Percentiles rank a stretch among this genome's conserved stretches.
Evolutionary conservation across 192 early-diverging fungal genomes (phyloP).

Genomic region (Coemansia asiatica): DNA sequence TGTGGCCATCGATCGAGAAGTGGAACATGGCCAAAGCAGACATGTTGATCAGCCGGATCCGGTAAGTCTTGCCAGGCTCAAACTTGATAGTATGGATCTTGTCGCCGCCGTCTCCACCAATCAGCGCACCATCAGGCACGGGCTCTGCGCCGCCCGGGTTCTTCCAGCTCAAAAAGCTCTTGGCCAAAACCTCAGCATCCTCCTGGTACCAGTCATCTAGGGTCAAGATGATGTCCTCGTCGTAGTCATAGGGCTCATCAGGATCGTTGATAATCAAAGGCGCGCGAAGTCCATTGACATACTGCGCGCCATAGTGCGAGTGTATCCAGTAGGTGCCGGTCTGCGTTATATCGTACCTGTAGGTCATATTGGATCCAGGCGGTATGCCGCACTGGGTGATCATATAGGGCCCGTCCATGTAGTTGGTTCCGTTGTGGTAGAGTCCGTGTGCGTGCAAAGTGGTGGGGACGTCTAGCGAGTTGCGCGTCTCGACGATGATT

Average conservation of each 20-base stretch:
- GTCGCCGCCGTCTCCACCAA: constrained; percentile 60
- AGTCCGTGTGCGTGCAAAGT: constrained; percentile 77
- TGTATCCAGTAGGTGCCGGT: constrained; percentile 88
- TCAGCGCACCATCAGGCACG: constrained; percentile 65
- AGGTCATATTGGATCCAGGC: constrained; percentile 64
- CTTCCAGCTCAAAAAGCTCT: constrained; percentile 62
- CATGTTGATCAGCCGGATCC: constrained; percentile 82
- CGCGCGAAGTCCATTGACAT: constrained; percentile 77
- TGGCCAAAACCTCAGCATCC: constrained; percentile 57
- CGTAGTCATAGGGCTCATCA: constrained; percentile 61
- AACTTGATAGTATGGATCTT: constrained; percentile 54
- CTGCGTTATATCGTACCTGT: constrained; percentile 65
- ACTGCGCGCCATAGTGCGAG: constrained; percentile 68
- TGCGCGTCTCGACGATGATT: constrained; percentile 50
- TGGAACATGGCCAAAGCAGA: constrained; percentile 73
- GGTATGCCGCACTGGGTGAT: constrained; percentile 80
- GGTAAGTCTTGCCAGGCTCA: constrained; percentile 76
- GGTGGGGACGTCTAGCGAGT: constrained; percentile 63
- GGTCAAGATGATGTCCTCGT: constrained; percentile 66
- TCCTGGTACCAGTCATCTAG: constrained; percentile 76
- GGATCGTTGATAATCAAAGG: constrained; percentile 71
- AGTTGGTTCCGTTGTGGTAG: constrained; percentile 71
- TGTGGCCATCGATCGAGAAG: constrained; percentile 78
- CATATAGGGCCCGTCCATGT: constrained; percentile 70
- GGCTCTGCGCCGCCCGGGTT: constrained; percentile 68